Evolutionary conservation across 768 basidiomycete species (phyloP), one percentile per base, ranked within the genome.

Genomic region (Hericium coralloides): DNA sequence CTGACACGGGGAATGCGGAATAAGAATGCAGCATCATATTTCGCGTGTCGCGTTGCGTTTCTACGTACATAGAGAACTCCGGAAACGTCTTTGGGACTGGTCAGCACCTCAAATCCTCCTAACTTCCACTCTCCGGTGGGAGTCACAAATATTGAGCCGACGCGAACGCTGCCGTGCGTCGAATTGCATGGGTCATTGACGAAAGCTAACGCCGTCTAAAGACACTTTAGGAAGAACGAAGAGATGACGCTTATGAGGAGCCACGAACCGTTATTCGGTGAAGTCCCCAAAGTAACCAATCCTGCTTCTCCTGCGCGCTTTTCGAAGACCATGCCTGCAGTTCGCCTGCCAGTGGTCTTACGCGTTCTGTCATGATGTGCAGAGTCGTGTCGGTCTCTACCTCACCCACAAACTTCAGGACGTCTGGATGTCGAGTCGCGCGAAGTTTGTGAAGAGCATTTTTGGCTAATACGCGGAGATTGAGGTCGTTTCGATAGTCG

Each of bases 51-150:
- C 26, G 26, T 15, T 45, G 43, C 20, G 43, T 17, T 25, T 62
- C 65, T 63, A 72, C 87, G 70, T 72, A 94, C 92, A 76, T 89
- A 95, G 66, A 94, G 73, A 15, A 89, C 80, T 36, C 89, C 81
- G 48, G 76, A 69, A 14, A 89, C 84, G 53, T 98, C 95, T 63
- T 84, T 89, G 9, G 86, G 79, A 62, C 79, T 90, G 63, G 92
- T 93, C 60, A 97, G 69, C 0, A 95, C 72, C 65, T 99, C 97
- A 65, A 98, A 94, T 0, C 95, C 95, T 18, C 92, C 95, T 8
- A 99, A 74, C 66, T 91, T 91, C 97, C 95, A 98, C 73, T 99
- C 97, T 5, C 95, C 92, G 0, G 92, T 90, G 0, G 87, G 85
- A 0, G 95, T 92, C 53, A 97, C 82, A 66, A 97, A 98, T 57